Evolutionary conservation across 768 basidiomycete genomes (phyloP).

Genomic region (Hysterangium stoloniferum): DNA sequence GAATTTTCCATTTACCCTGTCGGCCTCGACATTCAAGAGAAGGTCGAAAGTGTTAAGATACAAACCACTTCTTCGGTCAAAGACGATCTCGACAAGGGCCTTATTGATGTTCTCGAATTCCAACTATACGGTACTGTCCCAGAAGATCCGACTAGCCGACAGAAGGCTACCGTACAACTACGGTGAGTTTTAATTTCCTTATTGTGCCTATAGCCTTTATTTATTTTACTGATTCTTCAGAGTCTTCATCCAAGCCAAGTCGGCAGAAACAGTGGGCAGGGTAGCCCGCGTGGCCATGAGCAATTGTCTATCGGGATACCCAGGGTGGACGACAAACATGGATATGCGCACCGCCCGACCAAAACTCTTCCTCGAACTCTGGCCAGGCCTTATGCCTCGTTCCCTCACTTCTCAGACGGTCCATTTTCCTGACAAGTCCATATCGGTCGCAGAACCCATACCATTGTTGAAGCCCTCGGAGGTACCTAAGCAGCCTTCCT

Average conservation of each 20-base stretch:
- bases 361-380: conserved; percentile 1
- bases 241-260: conserved; percentile 2
- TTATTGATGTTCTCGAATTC: conserved; percentile 1
- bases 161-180: conserved; percentile 1
- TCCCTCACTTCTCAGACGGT: not conserved
- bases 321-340: not conserved
- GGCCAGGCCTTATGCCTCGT: conserved; percentile 5
- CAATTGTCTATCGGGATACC: conserved; percentile 4
- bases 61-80: not conserved
- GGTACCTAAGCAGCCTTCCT: conserved; percentile 5
- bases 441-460: not conserved
- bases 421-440: not conserved
- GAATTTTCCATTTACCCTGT: conserved; percentile 3
- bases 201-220: not conserved
- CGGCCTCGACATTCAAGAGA: conserved; percentile 5
- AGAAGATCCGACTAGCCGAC: not conserved
- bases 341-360: conserved; percentile 5
- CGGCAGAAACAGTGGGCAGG: not conserved
- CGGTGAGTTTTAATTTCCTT: not conserved
- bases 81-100: not conserved
- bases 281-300: not conserved
- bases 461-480: not conserved
- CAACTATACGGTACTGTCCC: conserved; percentile 4
- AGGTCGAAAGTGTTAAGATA: conserved; percentile 1
- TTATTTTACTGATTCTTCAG: not conserved